Conservation (phyloP, 1,139 yeast species). For the Geotrichum australiense region DNA sequence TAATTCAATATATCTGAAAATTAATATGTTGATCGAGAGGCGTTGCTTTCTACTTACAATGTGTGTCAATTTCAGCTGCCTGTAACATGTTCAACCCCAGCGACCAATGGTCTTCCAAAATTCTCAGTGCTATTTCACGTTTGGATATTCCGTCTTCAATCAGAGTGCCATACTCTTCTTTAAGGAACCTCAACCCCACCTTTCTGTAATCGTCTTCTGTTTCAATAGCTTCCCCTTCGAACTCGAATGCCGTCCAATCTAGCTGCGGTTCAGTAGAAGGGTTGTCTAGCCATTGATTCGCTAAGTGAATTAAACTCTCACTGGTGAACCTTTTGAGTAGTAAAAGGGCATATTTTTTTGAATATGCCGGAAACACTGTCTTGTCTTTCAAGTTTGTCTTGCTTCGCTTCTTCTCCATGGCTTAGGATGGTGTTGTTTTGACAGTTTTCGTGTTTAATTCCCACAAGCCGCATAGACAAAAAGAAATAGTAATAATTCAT, state of each 20-base stretch:
- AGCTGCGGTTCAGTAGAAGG: conserved; percentile 18
- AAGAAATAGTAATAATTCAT: too few species aligned
- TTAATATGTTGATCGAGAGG: not conserved
- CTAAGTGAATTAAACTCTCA: conserved; percentile 17
- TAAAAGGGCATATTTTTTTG: conserved; percentile 11
- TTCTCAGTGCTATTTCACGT: conserved; percentile 42
- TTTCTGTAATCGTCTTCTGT: not conserved
- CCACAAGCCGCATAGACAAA: too few species aligned
- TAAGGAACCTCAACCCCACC: conserved; percentile 11
- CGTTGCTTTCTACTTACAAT: conserved; percentile 30
- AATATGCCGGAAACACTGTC: conserved; percentile 14
- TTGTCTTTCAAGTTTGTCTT: conserved; percentile 8
- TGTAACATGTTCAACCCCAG: conserved; percentile 62
- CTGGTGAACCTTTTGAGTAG: conserved; percentile 7
- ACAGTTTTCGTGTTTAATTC: not conserved
- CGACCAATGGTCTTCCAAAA: conserved; percentile 53
- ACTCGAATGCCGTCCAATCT: conserved; percentile 10
- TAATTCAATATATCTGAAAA: conserved; percentile 44
- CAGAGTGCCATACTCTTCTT: conserved; percentile 18
- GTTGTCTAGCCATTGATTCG: conserved; percentile 21
- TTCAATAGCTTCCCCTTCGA: conserved; percentile 3
- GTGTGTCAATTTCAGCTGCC: conserved; percentile 66
- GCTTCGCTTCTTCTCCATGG: not conserved
- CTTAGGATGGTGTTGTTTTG: not conserved
- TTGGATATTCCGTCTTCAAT: conserved; percentile 33